Percentiles rank a stretch among this genome's conserved stretches.
Evolutionary conservation across 202 grass and related monocot genomes (phyloP).

Genomic region (Schoenoplectus tabernaemontani): DNA sequence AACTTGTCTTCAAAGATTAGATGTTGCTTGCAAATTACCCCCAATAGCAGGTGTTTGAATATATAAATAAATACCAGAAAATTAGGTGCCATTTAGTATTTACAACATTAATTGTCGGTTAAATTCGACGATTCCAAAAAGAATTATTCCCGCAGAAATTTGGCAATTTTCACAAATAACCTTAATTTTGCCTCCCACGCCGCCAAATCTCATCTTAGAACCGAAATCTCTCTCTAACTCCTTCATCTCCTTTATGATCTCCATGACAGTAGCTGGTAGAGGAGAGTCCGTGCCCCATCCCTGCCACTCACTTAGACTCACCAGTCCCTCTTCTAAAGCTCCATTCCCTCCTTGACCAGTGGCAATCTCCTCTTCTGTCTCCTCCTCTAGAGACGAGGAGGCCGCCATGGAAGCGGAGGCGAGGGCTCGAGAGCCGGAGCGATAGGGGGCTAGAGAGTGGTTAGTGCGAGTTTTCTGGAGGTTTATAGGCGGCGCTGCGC

Average conservation of each 20-base stretch:
- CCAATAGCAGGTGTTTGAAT: not conserved
- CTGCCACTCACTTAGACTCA: conserved; percentile 60
- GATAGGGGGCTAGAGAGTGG: not conserved
- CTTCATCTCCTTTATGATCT: conserved; percentile 40
- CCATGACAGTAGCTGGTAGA: conserved; percentile 35
- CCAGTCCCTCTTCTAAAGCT: not conserved
- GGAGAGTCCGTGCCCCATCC: conserved; percentile 70
- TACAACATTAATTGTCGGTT: not conserved
- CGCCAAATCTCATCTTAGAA: conserved; percentile 57
- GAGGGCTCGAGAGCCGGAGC: not conserved
- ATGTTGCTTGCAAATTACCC: not conserved
- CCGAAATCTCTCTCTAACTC: conserved; percentile 39
- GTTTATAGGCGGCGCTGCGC: not conserved
- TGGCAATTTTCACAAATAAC: conserved; percentile 7
- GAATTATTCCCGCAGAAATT: not conserved
- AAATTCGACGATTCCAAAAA: too few species aligned
- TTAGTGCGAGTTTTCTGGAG: conserved; percentile 2
- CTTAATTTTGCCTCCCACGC: conserved; percentile 69
- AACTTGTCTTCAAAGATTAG: not conserved
- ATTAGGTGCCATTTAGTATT: not conserved
- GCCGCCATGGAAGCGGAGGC: not conserved
- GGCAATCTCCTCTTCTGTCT: not conserved
- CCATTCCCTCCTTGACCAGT: not conserved
- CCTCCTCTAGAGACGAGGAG: not conserved
- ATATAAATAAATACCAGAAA: not conserved